These are phyloP conservation scores for Diaporthe sp. DNA, from an alignment of 2,329 filamentous ascomycete species.

Conservation along the genomic window DNA sequence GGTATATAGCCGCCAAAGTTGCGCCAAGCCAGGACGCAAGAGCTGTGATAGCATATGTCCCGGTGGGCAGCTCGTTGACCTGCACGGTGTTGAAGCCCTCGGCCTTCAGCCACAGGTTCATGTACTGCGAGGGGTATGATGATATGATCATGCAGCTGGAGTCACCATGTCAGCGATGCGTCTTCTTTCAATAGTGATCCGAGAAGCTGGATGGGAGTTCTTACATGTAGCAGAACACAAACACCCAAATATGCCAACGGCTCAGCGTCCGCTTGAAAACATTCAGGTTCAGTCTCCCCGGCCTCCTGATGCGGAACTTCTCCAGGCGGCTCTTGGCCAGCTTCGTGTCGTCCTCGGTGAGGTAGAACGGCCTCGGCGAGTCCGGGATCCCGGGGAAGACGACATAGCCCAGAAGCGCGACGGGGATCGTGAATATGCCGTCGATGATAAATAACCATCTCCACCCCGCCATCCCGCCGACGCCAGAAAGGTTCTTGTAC, in stretches of 20 bases:
- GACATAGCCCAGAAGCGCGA: constrained; percentile 64
- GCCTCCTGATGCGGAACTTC: constrained; percentile 49
- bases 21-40: constrained; percentile 62
- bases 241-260: constrained; percentile 66
- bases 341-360: constrained; percentile 50
- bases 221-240: constrained; percentile 62
- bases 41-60: constrained; percentile 60
- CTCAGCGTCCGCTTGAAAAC: constrained; percentile 59
- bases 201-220: too few relatives aligned
- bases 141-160: constrained; percentile 58
- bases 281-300: constrained; percentile 55
- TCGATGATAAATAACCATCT: constrained; percentile 71
- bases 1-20: constrained; percentile 63
- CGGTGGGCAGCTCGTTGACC: constrained; percentile 64
- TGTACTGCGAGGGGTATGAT: constrained; percentile 59
- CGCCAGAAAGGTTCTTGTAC: constrained; percentile 64
- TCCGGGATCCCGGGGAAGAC: constrained; percentile 57
- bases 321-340: constrained; percentile 52
- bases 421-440: constrained; percentile 67
- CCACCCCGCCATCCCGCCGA: constrained; percentile 63
- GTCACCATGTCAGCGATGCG: neutral
- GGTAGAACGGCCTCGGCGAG: constrained; percentile 52
- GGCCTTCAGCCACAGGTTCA: constrained; percentile 66
- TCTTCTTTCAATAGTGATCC: neutral
- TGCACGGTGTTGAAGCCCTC: constrained; percentile 61